Evolutionary conservation across 495 filamentous ascomycete genomes (phyloP).

Genomic region (Penicillium maclennaniae): DNA sequence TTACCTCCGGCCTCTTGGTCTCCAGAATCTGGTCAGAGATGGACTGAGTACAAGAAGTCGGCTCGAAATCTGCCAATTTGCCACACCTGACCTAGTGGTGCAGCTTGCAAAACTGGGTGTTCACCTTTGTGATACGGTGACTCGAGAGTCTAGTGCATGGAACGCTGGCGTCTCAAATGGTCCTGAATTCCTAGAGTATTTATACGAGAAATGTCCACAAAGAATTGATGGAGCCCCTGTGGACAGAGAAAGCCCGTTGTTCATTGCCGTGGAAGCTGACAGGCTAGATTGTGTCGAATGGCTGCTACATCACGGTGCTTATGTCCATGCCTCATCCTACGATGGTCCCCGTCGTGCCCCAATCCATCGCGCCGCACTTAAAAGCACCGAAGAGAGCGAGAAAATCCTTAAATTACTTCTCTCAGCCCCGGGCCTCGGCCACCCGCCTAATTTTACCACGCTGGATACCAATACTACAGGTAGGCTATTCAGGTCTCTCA

Average conservation of each 20-base stretch:
- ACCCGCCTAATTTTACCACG: no score
- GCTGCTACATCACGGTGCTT: not conserved
- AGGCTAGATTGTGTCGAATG: not conserved
- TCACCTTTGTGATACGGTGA: not conserved
- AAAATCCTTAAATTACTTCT: not conserved
- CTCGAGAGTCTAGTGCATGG: not conserved
- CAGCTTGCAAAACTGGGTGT: not conserved
- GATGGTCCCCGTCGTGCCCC: not conserved
- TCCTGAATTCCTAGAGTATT: slow-evolving; percentile 6
- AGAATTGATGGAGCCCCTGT: not conserved
- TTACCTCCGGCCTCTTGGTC: not conserved
- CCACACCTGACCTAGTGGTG: not conserved
- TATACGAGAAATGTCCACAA: not conserved
- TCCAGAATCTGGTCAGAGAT: not conserved
- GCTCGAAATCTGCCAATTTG: not conserved
- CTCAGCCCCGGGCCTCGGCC: not conserved
- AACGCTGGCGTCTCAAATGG: slow-evolving; percentile 9
- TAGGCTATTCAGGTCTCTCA: no score
- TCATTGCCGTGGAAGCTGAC: not conserved
- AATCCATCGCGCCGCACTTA: not conserved
- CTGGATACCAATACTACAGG: no score
- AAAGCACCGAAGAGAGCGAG: not conserved
- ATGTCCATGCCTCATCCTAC: not conserved
- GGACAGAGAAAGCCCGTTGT: not conserved
- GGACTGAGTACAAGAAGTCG: not conserved